Evolutionary conservation across 2,329 filamentous ascomycete species (phyloP).

Genomic region (Cadophora sp.): DNA sequence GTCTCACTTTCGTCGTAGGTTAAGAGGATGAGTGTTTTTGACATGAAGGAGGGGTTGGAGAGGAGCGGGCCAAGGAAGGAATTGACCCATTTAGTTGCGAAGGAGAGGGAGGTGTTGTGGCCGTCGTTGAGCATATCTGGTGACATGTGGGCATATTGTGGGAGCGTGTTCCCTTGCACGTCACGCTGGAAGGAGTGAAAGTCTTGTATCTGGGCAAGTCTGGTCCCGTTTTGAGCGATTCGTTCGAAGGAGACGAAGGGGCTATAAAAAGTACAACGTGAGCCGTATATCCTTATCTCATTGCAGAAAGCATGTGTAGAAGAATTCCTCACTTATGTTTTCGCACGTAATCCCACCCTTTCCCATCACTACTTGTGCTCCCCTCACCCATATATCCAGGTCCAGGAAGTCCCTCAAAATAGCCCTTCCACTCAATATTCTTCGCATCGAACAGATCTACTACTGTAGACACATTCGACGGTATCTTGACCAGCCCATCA

Average conservation of each 20-base stretch:
- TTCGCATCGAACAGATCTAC: slow-evolving; percentile 53
- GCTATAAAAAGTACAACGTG: slow-evolving; percentile 24
- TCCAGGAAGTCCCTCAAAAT: slow-evolving; percentile 54
- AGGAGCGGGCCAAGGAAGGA: slow-evolving; percentile 61
- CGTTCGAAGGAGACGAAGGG: slow-evolving; percentile 59
- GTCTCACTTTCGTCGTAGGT: slow-evolving; percentile 65
- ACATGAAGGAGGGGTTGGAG: slow-evolving; percentile 56
- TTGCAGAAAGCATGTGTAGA: too few relatives aligned
- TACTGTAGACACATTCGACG: slow-evolving; percentile 53
- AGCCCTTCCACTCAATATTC: slow-evolving; percentile 52
- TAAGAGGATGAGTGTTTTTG: slow-evolving; percentile 60
- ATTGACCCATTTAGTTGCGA: slow-evolving; percentile 57
- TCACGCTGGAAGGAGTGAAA: slow-evolving; percentile 67
- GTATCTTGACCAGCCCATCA: slow-evolving; percentile 52
- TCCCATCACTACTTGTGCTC: slow-evolving; percentile 45
- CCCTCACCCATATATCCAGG: slow-evolving; percentile 54
- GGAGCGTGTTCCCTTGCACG: slow-evolving; percentile 59
- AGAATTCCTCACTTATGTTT: slow-evolving; percentile 42
- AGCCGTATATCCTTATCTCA: background rate
- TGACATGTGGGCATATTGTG: slow-evolving; percentile 70
- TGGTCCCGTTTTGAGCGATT: slow-evolving; percentile 54
- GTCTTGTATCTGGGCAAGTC: slow-evolving; percentile 67
- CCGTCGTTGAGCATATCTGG: slow-evolving; percentile 72
- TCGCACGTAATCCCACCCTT: slow-evolving; percentile 45
- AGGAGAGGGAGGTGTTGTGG: slow-evolving; percentile 62